A percentile compares a stretch with the other conserved stretches of the same genome.
Conservation (phyloP, 1,284 basidiomycete species). For the Rhodotorula sp. region DNA sequence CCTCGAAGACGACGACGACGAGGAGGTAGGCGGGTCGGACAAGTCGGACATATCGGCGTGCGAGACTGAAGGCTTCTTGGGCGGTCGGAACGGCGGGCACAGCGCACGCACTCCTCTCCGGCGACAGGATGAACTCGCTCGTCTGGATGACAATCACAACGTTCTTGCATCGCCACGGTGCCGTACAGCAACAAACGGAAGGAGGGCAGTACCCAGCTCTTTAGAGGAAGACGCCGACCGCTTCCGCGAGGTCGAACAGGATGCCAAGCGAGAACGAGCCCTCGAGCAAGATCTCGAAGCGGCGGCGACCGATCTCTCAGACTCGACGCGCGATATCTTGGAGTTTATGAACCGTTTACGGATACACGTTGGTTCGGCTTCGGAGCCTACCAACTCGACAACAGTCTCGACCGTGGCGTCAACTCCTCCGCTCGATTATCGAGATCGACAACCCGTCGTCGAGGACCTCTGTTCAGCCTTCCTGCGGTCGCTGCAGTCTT, state of each 20-base stretch:
- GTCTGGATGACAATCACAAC: too few species aligned
- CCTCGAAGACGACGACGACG: constrained; percentile 19
- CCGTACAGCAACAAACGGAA: too few species aligned
- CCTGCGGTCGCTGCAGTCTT: constrained; percentile 18
- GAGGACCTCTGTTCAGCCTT: constrained; percentile 16
- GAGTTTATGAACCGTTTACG: constrained; percentile 15
- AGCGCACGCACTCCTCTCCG: too few species aligned
- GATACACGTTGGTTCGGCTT: constrained; percentile 2
- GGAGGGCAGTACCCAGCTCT: too few species aligned
- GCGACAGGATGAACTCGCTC: too few species aligned
- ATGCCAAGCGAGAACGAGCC: not conserved
- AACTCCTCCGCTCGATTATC: constrained; percentile 1
- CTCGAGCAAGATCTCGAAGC: not conserved
- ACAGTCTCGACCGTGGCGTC: not conserved
- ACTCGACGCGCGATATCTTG: not conserved
- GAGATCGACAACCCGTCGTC: constrained; percentile 27
- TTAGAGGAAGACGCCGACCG: too few species aligned
- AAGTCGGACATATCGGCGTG: not conserved
- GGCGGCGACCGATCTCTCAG: not conserved
- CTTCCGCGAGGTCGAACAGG: not conserved
- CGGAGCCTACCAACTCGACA: not conserved
- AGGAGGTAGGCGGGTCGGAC: not conserved
- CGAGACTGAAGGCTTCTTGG: not conserved
- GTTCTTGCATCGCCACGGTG: too few species aligned
- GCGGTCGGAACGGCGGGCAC: not conserved